Conservation (phyloP, 23 red algal genomes). For the Gracilaria domingensis region DNA sequence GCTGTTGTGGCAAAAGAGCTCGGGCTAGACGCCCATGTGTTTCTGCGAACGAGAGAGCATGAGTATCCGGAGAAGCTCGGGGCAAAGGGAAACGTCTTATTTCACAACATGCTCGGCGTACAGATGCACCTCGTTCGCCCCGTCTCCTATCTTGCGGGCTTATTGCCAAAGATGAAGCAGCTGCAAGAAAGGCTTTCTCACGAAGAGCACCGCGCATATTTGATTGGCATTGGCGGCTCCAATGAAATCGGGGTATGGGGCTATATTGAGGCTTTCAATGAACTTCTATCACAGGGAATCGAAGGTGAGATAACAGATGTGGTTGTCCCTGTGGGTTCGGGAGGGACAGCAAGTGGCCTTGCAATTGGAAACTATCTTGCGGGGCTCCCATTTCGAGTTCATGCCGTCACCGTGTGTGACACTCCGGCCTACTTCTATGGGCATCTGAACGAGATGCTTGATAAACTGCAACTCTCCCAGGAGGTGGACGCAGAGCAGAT, state of each 20-base stretch:
- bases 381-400: slow-evolving; percentile 34
- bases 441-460: slow-evolving; percentile 74
- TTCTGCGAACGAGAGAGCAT: slow-evolving; percentile 49
- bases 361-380: slow-evolving; percentile 69
- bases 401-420: slow-evolving; percentile 71
- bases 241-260: slow-evolving; percentile 79
- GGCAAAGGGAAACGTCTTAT: slow-evolving; percentile 50
- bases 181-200: slow-evolving; percentile 23
- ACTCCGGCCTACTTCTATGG: slow-evolving; percentile 56
- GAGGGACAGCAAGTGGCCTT: slow-evolving; percentile 82
- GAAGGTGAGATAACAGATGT: slow-evolving; percentile 53
- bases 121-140: slow-evolving; percentile 72
- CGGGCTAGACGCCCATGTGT: slow-evolving; percentile 65
- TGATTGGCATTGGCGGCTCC: slow-evolving; percentile 84
- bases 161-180: slow-evolving; percentile 47
- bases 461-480: slow-evolving; percentile 25
- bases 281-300: slow-evolving; percentile 60
- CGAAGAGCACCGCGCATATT: slow-evolving; percentile 31
- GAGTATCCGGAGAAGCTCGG: slow-evolving; percentile 30
- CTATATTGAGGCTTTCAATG: slow-evolving; percentile 70
- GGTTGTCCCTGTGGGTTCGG: slow-evolving; percentile 71
- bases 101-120: slow-evolving; percentile 69
- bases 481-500: slow-evolving; percentile 42
- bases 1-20: slow-evolving; percentile 66
- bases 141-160: slow-evolving; percentile 33